Evolutionary conservation across 1,139 yeast species (phyloP).

Genomic region (Yamadazyma blattariae): DNA sequence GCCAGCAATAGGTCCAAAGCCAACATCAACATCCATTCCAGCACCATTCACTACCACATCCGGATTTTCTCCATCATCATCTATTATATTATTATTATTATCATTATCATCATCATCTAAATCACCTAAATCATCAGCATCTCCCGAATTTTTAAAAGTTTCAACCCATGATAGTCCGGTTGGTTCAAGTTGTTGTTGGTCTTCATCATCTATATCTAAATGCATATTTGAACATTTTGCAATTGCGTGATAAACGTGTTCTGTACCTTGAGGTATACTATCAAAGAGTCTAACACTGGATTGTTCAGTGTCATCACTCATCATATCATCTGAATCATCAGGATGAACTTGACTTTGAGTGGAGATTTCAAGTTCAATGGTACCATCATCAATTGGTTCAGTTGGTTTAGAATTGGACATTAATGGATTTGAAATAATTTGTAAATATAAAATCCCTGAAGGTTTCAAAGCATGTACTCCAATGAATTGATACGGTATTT

Average conservation of each 20-base stretch:
- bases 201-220: constrained; percentile 23
- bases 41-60: constrained; percentile 25
- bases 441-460: constrained; percentile 28
- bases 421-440: constrained; percentile 24
- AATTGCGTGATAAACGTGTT: constrained; percentile 33
- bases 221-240: constrained; percentile 40
- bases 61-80: too few relatives aligned
- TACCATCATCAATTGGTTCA: constrained; percentile 7
- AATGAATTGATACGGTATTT: constrained; percentile 38
- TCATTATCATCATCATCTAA: constrained; percentile 15
- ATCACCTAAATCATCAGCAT: constrained; percentile 37
- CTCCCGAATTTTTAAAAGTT: constrained; percentile 17
- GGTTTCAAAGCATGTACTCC: constrained; percentile 37
- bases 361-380: constrained; percentile 5
- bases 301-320: too few relatives aligned
- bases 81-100: too few relatives aligned
- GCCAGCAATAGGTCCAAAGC: constrained; percentile 38
- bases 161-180: constrained; percentile 5
- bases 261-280: constrained; percentile 10
- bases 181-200: constrained; percentile 7
- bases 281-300: too few relatives aligned
- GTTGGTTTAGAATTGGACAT: constrained; percentile 3
- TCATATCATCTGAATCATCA: neutral
- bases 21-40: constrained; percentile 47
- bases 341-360: neutral